Conservation (phyloP, 495 filamentous ascomycete genomes). For the Lasiosphaeria hispida region DNA sequence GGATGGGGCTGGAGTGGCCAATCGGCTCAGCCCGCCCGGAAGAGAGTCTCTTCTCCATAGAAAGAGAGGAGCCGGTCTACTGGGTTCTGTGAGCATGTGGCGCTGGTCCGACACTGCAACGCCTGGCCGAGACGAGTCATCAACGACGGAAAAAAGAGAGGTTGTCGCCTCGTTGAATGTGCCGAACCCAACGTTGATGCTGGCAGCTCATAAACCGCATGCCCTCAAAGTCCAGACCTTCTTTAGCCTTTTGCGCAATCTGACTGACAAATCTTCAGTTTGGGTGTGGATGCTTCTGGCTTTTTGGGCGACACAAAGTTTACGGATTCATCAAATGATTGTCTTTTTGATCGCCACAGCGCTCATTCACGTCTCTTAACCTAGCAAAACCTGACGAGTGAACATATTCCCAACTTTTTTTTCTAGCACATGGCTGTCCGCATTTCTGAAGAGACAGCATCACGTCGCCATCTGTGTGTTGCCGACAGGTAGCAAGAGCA, state of each 20-base stretch:
- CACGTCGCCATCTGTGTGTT: too few species aligned
- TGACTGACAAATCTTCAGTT: too few species aligned
- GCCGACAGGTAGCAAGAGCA: constrained; percentile 7
- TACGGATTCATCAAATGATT: too few species aligned
- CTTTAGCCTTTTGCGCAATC: too few species aligned
- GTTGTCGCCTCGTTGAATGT: too few species aligned
- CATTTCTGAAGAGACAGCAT: background rate
- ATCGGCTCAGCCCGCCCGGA: constrained; percentile 23
- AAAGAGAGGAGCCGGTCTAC: background rate
- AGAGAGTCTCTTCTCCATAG: background rate
- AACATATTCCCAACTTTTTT: background rate
- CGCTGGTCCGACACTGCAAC: background rate
- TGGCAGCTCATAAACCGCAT: too few species aligned
- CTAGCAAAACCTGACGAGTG: too few species aligned
- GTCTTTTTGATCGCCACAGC: background rate
- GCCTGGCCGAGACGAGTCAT: constrained; percentile 8
- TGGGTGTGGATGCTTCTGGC: too few species aligned
- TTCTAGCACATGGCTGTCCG: background rate
- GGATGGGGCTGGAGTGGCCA: constrained; percentile 4
- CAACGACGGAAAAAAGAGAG: background rate
- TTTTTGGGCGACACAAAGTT: too few species aligned
- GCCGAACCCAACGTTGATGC: too few species aligned
- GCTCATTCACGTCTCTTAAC: background rate
- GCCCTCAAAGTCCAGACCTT: too few species aligned
- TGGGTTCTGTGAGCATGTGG: background rate